Base-by-base conservation (phyloP, 768 basidiomycete species). In the Phaeotremella fagi region DNA sequence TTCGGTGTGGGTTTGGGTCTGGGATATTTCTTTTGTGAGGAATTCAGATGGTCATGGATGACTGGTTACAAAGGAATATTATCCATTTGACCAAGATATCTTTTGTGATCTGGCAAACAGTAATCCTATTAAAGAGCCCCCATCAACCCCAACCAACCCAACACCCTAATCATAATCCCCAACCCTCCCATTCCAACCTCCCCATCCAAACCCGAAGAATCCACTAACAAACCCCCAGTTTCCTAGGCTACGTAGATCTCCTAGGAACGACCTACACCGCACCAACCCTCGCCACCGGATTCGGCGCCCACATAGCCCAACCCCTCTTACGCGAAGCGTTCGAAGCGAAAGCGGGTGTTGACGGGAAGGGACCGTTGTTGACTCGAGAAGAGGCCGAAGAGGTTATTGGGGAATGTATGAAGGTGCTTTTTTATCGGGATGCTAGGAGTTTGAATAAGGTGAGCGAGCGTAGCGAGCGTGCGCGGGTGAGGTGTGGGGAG, bases 391-490 rank as follows among this genome's bases (percentile, higher is more conserved):
- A 90, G 52, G 95, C 90, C 15, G 78, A 80, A 23, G 77, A 80
- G 64, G 85, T 98, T 54, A 70, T 99, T 48, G 82, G 87, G 66
- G 82, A 87, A 45, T 84, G 86, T 71, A 88, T 99, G 85, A 83
- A 84, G 61, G 91, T 98, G 15, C 80, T 99, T 44, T 98, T 85
- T 77, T 99, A 99, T 77, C 83, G 95, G 38, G 95, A 99, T 65
- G 94, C 94, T 4, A 81, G 94, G 62, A 90, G 88, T 78, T 78
- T 92, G 74, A 87, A 98, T 81, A 95, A 97, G 83, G 92, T 89
- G 59, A 27, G 79, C 38, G 20, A 14, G 14, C 3, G 5, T 15
- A 5, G 18, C 28, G 15, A 3, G 3, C 11, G 29, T 16, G 0
- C 4, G 14, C 12, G 42, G 45, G 33, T 16, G 35, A 26, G 20